Base-by-base conservation (phyloP, 257 asterid genomes). In the Ligustrum vulgare region DNA sequence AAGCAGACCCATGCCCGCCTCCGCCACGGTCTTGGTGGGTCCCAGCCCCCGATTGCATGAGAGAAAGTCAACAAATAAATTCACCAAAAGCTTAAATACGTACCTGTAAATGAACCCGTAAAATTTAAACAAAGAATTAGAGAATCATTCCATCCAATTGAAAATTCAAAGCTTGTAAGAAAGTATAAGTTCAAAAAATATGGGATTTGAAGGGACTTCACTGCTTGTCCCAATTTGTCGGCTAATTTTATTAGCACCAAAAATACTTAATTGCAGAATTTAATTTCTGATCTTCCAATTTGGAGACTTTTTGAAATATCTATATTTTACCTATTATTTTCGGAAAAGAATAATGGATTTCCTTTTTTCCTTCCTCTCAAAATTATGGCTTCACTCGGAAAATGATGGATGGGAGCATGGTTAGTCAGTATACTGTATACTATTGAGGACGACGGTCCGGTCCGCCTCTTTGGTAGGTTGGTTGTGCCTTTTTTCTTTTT, bases 41-140 rank as follows among this genome's bases (percentile, higher is more conserved):
- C 73, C 96, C 97, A 75, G 92, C 96, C n/a, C 96, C 98, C 77
- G 97, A 90, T 79, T 91, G 97, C 98, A 94, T 94, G 78, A 80
- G 70, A 78, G 33, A 68, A 63, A 35, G 65, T 32, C 63, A 77
- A 67, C 12, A 45, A 60, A 60, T 23, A 11, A 20, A n/a, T 2
- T 56, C 12, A 8, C 13, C 64, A 2, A 56, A 20, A 56, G 32
- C 28, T 20, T 8, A 20, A 10, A 11, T 6, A 11, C 12, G 31
- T 2, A 22, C 32, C 64, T 56, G 32, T 56, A 8, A 56, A 56
- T 56, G 6, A 20, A 20, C 28, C 28, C 31, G 20, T 8, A 20
- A 56, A n/a, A 22, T n/a, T 8, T n/a, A n/a, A 45, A 45, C 1
- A 45, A 45, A 54, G 10, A 56, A 56, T 56, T 56, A 56, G 64